Evolutionary conservation across 2,329 filamentous ascomycete genomes (phyloP).

Genomic region (Sporothrix luriei): DNA sequence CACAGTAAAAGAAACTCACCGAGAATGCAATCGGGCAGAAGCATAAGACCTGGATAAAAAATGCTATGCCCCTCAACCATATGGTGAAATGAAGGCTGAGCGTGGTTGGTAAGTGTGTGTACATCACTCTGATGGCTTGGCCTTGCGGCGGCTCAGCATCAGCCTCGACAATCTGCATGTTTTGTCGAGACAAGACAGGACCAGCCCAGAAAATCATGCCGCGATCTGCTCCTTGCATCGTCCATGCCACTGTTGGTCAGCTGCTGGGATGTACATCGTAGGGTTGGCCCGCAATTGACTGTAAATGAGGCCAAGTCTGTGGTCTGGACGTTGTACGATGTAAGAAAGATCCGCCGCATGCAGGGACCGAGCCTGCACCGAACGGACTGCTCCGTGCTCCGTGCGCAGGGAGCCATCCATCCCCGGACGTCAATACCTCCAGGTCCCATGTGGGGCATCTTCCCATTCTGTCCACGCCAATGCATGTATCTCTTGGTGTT

Average conservation of each 20-base stretch:
- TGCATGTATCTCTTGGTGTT: not conserved
- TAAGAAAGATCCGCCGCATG: no score
- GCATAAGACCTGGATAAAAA: no score
- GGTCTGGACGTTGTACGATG: not conserved
- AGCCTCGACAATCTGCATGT: no score
- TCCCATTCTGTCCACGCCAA: not conserved
- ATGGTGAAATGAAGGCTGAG: not conserved
- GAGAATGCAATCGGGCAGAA: not conserved
- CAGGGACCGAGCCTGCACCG: not conserved
- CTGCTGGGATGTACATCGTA: no score
- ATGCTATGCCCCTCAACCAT: not conserved
- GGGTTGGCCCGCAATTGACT: no score
- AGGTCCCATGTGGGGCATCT: not conserved
- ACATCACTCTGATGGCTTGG: not conserved
- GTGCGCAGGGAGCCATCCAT: not conserved
- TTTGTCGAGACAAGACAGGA: no score
- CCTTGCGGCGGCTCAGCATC: slow-evolving; percentile 5
- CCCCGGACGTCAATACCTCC: not conserved
- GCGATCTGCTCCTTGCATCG: not conserved
- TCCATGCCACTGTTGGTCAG: no score
- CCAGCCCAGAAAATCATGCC: no score
- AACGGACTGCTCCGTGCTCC: slow-evolving; percentile 23
- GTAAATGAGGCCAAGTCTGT: not conserved
- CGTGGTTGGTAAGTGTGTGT: not conserved
- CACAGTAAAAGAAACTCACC: not conserved